These are phyloP conservation scores for Nymphaea colorata DNA, from an alignment of 164 flowering plant species.

Conservation along the genomic window DNA sequence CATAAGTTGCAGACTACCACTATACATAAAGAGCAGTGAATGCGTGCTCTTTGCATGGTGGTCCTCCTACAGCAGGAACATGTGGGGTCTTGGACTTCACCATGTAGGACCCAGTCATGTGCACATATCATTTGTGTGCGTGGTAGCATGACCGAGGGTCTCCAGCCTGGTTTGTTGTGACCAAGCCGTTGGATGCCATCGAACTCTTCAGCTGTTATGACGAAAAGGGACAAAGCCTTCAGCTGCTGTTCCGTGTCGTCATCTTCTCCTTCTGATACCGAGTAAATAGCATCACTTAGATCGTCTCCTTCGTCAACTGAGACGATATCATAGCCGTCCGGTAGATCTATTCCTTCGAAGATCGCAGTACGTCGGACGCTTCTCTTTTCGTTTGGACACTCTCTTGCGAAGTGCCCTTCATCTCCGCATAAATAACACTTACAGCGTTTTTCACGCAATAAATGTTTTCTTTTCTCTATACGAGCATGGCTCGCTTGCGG, in stretches of 20 bases:
- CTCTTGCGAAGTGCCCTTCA: slow-evolving; percentile 6
- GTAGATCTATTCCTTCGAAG: background rate
- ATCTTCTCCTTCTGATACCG: slow-evolving; percentile 1
- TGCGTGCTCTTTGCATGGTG: background rate
- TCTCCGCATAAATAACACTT: slow-evolving; percentile 7
- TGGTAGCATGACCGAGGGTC: background rate
- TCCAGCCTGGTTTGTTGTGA: background rate
- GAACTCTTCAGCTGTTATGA: background rate
- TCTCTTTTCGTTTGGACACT: slow-evolving; percentile 1
- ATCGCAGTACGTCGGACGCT: background rate
- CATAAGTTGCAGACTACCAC: background rate
- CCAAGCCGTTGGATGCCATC: no score
- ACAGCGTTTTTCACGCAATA: background rate
- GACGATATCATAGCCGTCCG: background rate
- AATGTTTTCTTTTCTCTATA: no score
- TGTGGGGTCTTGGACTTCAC: background rate
- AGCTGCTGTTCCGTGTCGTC: background rate
- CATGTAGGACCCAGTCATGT: background rate
- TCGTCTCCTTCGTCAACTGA: slow-evolving; percentile 2
- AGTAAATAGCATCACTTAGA: slow-evolving; percentile 1
- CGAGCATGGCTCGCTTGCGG: background rate
- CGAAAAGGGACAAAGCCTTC: background rate
- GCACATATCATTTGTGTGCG: background rate
- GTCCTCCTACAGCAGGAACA: background rate
- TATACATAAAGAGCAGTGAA: slow-evolving; percentile 1